Evolutionary conservation across 176 grass and related monocot genomes (phyloP).

Genomic region (Oropetium thomaeum): DNA sequence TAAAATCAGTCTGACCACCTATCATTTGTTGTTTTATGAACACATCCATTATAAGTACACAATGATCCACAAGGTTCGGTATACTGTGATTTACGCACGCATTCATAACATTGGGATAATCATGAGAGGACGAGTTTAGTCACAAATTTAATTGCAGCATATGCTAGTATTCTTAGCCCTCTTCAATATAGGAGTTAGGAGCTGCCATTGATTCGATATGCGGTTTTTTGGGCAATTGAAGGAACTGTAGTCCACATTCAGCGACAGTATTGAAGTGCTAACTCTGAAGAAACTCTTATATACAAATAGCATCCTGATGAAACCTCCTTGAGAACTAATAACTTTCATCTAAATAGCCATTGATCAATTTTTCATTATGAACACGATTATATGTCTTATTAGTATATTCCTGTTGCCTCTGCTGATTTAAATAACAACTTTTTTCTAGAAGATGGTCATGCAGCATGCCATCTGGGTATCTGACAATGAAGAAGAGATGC

Average conservation of each 20-base stretch:
- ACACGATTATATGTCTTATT: neutral
- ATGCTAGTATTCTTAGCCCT: too few species aligned
- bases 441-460: neutral
- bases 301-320: too few species aligned
- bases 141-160: too few species aligned
- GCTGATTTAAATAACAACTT: neutral
- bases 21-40: neutral
- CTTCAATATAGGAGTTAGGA: too few species aligned
- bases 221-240: neutral
- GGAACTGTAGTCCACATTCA: neutral
- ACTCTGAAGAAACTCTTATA: neutral
- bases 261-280: neutral
- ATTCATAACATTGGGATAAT: too few species aligned
- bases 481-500: neutral
- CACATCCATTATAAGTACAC: neutral
- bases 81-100: too few species aligned
- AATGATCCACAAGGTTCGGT: neutral
- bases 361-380: neutral
- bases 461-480: neutral
- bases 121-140: too few species aligned
- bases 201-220: too few species aligned
- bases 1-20: slow-evolving; percentile 8
- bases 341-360: neutral
- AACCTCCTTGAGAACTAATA: neutral
- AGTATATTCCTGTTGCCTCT: neutral